phyloP scores from a whole-genome alignment of 768 basidiomycete genomes.

The Steccherinum ochraceum region DNA sequence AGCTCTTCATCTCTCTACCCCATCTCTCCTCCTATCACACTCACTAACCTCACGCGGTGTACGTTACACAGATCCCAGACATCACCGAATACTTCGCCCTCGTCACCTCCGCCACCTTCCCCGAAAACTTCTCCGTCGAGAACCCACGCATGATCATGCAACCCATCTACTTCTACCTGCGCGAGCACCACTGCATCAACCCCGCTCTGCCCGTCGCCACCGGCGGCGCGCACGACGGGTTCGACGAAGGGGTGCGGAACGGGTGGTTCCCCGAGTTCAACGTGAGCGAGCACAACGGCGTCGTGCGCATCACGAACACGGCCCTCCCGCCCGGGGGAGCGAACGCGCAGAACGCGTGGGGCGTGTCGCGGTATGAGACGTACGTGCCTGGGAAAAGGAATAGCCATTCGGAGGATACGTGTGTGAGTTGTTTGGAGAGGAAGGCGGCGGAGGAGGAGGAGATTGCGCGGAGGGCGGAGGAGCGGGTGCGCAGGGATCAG shows the following conservation, averaged over 20 bases:
- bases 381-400: not conserved
- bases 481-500: too few species aligned
- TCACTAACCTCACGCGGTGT: constrained; percentile 3
- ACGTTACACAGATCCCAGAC: constrained; percentile 26
- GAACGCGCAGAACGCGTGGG: not conserved
- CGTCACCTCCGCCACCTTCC: constrained; percentile 18
- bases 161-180: constrained; percentile 54
- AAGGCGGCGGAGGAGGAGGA: not conserved
- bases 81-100: constrained; percentile 24
- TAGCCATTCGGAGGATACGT: constrained; percentile 1
- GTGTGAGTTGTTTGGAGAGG: not conserved
- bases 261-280: constrained; percentile 32
- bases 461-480: not conserved
- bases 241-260: constrained; percentile 33
- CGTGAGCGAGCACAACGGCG: constrained; percentile 2
- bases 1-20: constrained; percentile 20
- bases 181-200: constrained; percentile 47
- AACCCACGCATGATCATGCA: constrained; percentile 32
- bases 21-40: too few species aligned
- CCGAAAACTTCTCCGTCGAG: constrained; percentile 19
- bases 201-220: constrained; percentile 27
- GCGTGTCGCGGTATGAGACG: not conserved
- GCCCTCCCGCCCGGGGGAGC: too few species aligned
- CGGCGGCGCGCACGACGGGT: constrained; percentile 14
- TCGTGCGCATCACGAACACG: constrained; percentile 7